Evolutionary conservation across 495 filamentous ascomycete species (phyloP).

Genomic region (Aspergillus leporis): DNA sequence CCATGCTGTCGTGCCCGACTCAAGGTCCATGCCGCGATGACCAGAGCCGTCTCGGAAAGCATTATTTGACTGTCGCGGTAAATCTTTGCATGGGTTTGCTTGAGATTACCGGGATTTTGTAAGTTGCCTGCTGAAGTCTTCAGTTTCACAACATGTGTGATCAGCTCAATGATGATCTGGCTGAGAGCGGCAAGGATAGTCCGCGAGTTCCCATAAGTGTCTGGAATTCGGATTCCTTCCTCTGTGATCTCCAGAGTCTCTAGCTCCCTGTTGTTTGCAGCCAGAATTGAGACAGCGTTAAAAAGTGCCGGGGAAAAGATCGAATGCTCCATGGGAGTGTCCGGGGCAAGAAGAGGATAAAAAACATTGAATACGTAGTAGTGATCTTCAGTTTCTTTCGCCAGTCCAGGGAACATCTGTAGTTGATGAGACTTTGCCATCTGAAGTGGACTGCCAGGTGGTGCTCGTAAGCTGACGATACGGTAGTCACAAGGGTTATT

Average conservation of each 20-base stretch:
- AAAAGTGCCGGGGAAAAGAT: slow-evolving; percentile 49
- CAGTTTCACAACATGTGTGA: slow-evolving; percentile 41
- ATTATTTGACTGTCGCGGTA: slow-evolving; percentile 45
- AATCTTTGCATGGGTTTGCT: slow-evolving; percentile 42
- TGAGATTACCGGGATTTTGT: slow-evolving; percentile 35
- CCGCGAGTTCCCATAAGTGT: slow-evolving; percentile 38
- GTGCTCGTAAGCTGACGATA: slow-evolving; percentile 44
- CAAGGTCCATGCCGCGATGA: slow-evolving; percentile 44
- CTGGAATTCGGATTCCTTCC: slow-evolving; percentile 31
- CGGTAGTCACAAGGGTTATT: slow-evolving; percentile 59
- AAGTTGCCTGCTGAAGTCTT: slow-evolving; percentile 27
- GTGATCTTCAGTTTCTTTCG: slow-evolving; percentile 37
- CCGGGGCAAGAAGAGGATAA: slow-evolving; percentile 39
- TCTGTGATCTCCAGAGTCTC: slow-evolving; percentile 38
- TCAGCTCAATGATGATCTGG: slow-evolving; percentile 45
- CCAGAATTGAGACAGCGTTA: slow-evolving; percentile 42
- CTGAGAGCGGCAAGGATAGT: slow-evolving; percentile 39
- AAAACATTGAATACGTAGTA: slow-evolving; percentile 51
- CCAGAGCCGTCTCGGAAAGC: slow-evolving; percentile 41
- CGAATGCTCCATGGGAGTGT: slow-evolving; percentile 41
- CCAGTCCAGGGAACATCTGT: slow-evolving; percentile 34
- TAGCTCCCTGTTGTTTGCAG: slow-evolving; percentile 43
- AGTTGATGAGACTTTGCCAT: slow-evolving; percentile 35
- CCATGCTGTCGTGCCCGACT: slow-evolving; percentile 34
- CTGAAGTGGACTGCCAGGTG: slow-evolving; percentile 42